Evolutionary conservation across 2,329 filamentous ascomycete species (phyloP), one percentile per base, ranked within the genome.

Genomic region (Daldinia sp.): DNA sequence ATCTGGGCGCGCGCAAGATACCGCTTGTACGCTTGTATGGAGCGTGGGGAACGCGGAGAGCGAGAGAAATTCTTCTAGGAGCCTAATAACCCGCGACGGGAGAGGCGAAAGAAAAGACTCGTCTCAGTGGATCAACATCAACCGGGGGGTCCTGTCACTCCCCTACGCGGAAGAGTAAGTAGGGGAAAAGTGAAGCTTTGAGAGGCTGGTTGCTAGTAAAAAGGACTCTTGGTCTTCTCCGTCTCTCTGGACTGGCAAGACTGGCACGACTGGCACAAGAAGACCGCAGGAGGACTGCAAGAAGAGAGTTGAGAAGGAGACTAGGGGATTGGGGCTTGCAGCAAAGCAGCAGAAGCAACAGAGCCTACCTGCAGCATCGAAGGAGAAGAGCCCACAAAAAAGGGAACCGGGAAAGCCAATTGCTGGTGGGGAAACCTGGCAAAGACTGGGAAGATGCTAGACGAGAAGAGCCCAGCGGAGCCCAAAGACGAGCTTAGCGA

Each of bases 401-500:
- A 29, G 15, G 19, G 21, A 43, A 27, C 15, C 7, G 25, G 32
- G 32, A 51, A 73, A 54, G 64, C 71, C 70, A 72, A 72, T 72
- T 71, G 72, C 67, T 58, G 61, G 64, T 58, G 61, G 37, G 61
- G 63, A n/a, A n/a, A n/a, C n/a, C n/a, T n/a, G n/a, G n/a, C n/a
- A n/a, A n/a, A n/a, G n/a, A n/a, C n/a, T n/a, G n/a, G n/a, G n/a
- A 56, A 61, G 60, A 66, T 30, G 23, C 27, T 29, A 30, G 54
- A 58, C 43, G 55, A 66, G 55, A 69, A 62, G 64, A 72, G 63
- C 68, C 63, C 70, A 74, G 72, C 69, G 70, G 63, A 71, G 68
- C 70, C 71, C 68, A 64, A 73, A 67, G 52, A 55, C 52, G 57
- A 66, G 58, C 59, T 64, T 69, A 69, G 64, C 67, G 67, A 69